Conservation (phyloP, 2,329 filamentous ascomycete genomes). For the Zymoseptoria brevis region DNA sequence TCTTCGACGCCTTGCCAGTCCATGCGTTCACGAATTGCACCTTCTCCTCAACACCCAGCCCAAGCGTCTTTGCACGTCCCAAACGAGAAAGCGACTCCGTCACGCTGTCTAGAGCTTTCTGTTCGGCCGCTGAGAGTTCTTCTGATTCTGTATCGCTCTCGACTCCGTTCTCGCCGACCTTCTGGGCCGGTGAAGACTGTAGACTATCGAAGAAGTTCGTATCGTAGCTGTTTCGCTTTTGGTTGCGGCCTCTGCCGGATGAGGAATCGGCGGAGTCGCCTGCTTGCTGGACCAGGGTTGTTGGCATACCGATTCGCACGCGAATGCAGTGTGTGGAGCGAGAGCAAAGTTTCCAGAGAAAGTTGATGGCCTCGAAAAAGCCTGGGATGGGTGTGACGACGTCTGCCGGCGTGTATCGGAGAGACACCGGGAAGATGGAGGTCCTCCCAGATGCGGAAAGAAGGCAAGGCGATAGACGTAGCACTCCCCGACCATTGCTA, state of each 20-base stretch:
- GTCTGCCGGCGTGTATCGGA: slow-evolving; percentile 82
- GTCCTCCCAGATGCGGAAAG: slow-evolving; percentile 57
- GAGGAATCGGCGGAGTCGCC: slow-evolving; percentile 20
- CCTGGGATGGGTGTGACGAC: slow-evolving; percentile 84
- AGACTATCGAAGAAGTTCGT: slow-evolving; percentile 42
- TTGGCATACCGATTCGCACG: slow-evolving; percentile 74
- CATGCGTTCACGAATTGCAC: slow-evolving; percentile 68
- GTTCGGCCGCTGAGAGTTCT: slow-evolving; percentile 49
- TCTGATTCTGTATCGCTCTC: slow-evolving; percentile 16
- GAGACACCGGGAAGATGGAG: slow-evolving; percentile 81
- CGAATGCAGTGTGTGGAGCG: slow-evolving; percentile 82
- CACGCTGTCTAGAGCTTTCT: slow-evolving; percentile 65
- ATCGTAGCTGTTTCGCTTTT: slow-evolving; percentile 31
- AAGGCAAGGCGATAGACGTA: slow-evolving; percentile 73
- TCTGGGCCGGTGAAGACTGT: slow-evolving; percentile 20
- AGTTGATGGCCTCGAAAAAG: slow-evolving; percentile 50
- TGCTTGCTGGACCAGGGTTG: slow-evolving; percentile 39
- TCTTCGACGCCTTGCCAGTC: slow-evolving; percentile 26
- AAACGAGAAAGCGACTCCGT: slow-evolving; percentile 80
- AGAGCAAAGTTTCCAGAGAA: slow-evolving; percentile 80
- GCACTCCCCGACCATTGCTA: slow-evolving; percentile 83
- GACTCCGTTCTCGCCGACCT: slow-evolving; percentile 28
- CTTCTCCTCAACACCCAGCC: slow-evolving; percentile 76
- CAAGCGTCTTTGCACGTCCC: slow-evolving; percentile 81
- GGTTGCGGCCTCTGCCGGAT: slow-evolving; percentile 16